phyloP scores from a whole-genome alignment of 2,329 filamentous ascomycete species.

The Elsinoe australis region DNA sequence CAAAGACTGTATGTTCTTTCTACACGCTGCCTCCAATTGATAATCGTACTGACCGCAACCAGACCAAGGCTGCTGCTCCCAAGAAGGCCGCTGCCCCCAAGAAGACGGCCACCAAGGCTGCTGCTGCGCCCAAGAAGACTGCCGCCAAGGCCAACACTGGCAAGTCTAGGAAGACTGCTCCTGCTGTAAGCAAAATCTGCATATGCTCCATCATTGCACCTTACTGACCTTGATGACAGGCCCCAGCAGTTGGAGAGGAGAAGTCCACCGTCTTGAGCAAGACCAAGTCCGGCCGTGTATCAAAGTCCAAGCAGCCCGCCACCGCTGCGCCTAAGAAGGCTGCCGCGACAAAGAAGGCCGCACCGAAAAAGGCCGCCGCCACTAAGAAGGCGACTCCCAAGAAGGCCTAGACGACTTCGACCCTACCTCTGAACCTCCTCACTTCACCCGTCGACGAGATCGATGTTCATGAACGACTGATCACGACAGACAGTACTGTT shows the following conservation, averaged over 20 bases:
- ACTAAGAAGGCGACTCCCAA: conserved; percentile 39
- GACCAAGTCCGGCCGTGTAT: conserved; percentile 80
- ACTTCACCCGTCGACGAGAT: background rate
- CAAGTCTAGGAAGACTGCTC: conserved; percentile 38
- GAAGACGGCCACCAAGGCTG: conserved; percentile 31
- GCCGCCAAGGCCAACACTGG: conserved; percentile 41
- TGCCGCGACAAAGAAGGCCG: conserved; percentile 38
- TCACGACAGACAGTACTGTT: background rate
- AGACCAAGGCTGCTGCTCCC: conserved; percentile 33
- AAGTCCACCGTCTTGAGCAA: conserved; percentile 64
- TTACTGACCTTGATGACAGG: conserved; percentile 34
- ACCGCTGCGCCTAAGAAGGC: conserved; percentile 35
- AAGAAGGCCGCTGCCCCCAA: conserved; percentile 29
- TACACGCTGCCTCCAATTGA: background rate
- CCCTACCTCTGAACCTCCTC: conserved; percentile 5
- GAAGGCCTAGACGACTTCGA: conserved; percentile 24
- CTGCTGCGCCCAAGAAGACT: conserved; percentile 26
- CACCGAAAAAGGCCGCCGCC: conserved; percentile 35
- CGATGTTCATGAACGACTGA: background rate
- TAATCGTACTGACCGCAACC: conserved; percentile 17
- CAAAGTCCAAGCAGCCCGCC: conserved; percentile 60
- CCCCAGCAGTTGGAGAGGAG: conserved; percentile 56
- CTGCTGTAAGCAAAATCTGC: conserved; percentile 25
- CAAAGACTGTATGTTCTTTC: conserved; percentile 17
- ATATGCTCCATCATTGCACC: background rate